These are phyloP conservation scores for Agrostemma githago DNA, from an alignment of 148 eudicot genomes.

Conservation along the genomic window DNA sequence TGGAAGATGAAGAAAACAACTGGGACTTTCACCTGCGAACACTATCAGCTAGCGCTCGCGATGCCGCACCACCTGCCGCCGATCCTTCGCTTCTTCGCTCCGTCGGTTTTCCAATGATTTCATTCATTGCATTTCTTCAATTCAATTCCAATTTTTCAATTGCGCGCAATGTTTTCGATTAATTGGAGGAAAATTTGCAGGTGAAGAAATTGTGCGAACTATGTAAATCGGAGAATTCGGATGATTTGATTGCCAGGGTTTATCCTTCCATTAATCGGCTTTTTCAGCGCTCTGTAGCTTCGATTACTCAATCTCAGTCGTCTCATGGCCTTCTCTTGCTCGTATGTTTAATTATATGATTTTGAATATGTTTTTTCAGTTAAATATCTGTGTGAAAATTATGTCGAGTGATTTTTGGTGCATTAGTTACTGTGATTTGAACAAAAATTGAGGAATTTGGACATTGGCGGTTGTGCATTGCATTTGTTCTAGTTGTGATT, in stretches of 20 bases:
- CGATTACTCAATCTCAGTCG: constrained; percentile 59
- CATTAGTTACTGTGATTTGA: not conserved
- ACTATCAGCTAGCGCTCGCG: constrained; percentile 63
- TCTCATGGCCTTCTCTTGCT: constrained; percentile 70
- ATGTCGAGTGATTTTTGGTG: not conserved
- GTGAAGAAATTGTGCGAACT: constrained; percentile 67
- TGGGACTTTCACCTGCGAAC: constrained; percentile 70
- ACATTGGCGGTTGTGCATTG: not conserved
- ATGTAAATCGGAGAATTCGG: constrained; percentile 77
- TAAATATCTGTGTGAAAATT: not conserved
- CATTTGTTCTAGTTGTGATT: too few relatives aligned
- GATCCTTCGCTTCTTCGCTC: constrained; percentile 76
- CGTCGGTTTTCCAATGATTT: constrained; percentile 29
- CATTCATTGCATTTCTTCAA: not conserved
- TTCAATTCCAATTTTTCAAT: not conserved
- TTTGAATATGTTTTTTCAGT: not conserved
- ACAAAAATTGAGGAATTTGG: not conserved
- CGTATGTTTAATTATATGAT: constrained; percentile 27
- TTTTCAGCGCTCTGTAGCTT: constrained; percentile 75
- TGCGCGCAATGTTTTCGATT: not conserved
- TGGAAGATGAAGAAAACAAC: constrained; percentile 44
- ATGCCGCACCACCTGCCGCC: constrained; percentile 65
- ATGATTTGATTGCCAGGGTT: constrained; percentile 89
- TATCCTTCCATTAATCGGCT: constrained; percentile 76
- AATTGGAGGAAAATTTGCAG: constrained; percentile 29